Conservation (phyloP, 768 basidiomycete species). For the Xanthoconium stramineum region DNA sequence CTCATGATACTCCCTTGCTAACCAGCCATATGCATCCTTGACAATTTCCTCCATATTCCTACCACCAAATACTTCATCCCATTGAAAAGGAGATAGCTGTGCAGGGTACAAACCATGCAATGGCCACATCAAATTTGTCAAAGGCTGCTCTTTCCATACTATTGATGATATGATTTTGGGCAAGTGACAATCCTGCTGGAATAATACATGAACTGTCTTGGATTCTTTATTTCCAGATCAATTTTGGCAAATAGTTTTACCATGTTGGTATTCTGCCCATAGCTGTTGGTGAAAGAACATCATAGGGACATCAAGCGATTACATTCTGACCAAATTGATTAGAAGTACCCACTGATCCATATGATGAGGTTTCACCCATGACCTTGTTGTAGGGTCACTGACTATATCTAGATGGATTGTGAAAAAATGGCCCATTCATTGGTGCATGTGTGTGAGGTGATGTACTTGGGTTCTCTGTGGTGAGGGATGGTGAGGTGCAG, state of each 20-base stretch:
- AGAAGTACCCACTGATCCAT: conserved; percentile 25
- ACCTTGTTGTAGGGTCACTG: conserved; percentile 13
- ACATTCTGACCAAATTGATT: conserved; percentile 23
- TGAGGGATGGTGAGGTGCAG: background rate
- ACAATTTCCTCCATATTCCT: conserved; percentile 38
- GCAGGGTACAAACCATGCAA: conserved; percentile 33
- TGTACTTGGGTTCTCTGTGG: background rate
- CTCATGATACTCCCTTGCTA: no score
- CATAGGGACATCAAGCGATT: background rate
- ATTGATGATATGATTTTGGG: conserved; percentile 25
- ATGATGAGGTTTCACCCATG: conserved; percentile 20
- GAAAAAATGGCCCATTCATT: background rate
- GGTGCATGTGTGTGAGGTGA: background rate
- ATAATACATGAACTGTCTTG: conserved; percentile 32
- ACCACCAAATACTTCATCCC: no score
- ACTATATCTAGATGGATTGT: conserved; percentile 1
- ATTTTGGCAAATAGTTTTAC: conserved; percentile 33
- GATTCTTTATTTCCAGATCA: conserved; percentile 10
- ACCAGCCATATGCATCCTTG: no score
- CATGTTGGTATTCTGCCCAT: conserved; percentile 37
- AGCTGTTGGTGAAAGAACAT: conserved; percentile 1
- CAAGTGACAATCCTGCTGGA: conserved; percentile 38
- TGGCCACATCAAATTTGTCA: no score
- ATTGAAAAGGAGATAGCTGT: background rate
- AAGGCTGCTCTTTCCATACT: conserved; percentile 21